Percentiles rank a stretch among this genome's conserved stretches.
These are phyloP conservation scores for Quercus lobata DNA, from an alignment of 331 rosid genomes.

Conservation along the genomic window DNA sequence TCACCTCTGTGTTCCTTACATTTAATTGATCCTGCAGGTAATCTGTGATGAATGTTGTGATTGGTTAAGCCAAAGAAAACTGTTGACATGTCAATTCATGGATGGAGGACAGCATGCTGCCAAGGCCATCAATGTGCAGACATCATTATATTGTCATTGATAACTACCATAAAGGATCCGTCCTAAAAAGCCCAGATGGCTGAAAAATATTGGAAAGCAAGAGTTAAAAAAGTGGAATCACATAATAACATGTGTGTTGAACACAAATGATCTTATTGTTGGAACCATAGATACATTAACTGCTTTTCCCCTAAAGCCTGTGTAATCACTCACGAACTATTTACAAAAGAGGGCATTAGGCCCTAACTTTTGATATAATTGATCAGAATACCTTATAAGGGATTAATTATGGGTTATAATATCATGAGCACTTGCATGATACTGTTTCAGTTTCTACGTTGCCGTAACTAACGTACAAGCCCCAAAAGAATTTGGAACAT, in stretches of 20 bases:
- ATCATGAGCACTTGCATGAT: not conserved
- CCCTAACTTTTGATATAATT: not conserved
- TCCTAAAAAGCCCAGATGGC: not conserved
- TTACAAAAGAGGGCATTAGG: not conserved
- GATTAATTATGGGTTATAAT: not conserved
- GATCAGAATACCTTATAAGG: not conserved
- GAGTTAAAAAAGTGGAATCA: not conserved
- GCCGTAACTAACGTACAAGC: not conserved
- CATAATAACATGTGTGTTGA: not conserved
- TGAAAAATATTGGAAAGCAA: not conserved
- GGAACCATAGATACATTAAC: not conserved
- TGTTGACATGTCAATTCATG: not conserved
- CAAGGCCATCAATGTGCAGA: not conserved
- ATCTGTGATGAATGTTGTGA: conserved; percentile 52
- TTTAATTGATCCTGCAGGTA: conserved; percentile 77
- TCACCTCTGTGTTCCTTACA: conserved; percentile 55
- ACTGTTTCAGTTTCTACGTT: not conserved
- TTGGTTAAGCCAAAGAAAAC: conserved; percentile 13
- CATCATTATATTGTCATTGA: not conserved
- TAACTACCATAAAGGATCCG: not conserved
- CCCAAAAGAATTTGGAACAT: not conserved
- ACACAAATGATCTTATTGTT: not conserved
- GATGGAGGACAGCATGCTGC: not conserved
- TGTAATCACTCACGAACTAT: not conserved
- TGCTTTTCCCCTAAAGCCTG: not conserved